Evolutionary conservation across 129 eudicot species (phyloP).

Genomic region (Helianthus annuus): DNA sequence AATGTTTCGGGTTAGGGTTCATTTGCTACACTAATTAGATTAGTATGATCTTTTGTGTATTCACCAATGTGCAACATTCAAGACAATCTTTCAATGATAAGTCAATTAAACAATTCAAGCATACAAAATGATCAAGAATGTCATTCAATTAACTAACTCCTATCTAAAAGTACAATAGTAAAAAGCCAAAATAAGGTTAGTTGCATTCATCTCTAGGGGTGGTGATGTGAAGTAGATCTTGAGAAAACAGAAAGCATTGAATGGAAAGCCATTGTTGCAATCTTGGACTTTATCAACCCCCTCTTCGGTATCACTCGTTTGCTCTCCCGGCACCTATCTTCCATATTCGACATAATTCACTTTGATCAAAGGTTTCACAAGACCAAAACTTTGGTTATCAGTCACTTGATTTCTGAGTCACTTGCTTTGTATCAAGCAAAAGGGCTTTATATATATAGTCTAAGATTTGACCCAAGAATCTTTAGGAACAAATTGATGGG

Average conservation of each 20-base stretch:
- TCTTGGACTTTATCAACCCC: slow-evolving; percentile 57
- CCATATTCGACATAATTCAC: slow-evolving; percentile 21
- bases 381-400: background rate
- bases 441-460: background rate
- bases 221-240: slow-evolving; percentile 27
- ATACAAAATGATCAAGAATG: background rate
- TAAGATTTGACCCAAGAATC: slow-evolving; percentile 13
- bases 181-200: slow-evolving; percentile 9
- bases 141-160: background rate
- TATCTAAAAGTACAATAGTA: background rate
- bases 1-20: too few relatives aligned
- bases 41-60: background rate
- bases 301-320: slow-evolving; percentile 52
- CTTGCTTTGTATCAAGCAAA: slow-evolving; percentile 21
- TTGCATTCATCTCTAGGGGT: background rate
- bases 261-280: slow-evolving; percentile 58
- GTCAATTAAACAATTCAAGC: background rate
- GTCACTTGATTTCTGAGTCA: slow-evolving; percentile 12
- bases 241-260: slow-evolving; percentile 46
- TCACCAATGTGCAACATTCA: background rate
- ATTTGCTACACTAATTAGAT: too few relatives aligned
- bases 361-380: background rate
- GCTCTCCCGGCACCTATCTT: slow-evolving; percentile 24
- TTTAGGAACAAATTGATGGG: slow-evolving; percentile 13
- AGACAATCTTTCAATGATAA: slow-evolving; percentile 3